These are phyloP conservation scores for Colletotrichum coccodes DNA, from an alignment of 2,329 filamentous ascomycete genomes.

Conservation along the genomic window DNA sequence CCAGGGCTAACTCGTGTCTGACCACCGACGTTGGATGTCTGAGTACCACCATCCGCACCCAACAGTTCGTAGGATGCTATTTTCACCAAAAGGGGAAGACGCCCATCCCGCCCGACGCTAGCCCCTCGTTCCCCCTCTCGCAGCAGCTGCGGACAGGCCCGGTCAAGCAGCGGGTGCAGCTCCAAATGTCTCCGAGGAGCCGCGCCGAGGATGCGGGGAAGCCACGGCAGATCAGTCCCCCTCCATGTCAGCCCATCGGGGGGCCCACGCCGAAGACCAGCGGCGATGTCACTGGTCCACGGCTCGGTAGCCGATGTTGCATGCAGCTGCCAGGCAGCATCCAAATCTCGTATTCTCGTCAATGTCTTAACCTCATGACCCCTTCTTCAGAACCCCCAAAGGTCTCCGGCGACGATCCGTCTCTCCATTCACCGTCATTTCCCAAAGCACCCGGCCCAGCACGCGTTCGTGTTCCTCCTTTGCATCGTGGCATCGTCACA, in stretches of 20 bases:
- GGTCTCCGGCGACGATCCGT: background rate
- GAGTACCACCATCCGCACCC: background rate
- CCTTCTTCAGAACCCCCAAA: background rate
- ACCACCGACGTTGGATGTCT: background rate
- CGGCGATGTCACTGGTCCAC: background rate
- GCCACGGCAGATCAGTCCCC: conserved; percentile 2
- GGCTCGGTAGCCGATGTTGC: conserved; percentile 1
- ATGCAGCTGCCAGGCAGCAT: conserved; percentile 14
- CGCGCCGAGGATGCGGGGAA: conserved; percentile 24
- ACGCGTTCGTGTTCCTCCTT: conserved; percentile 9
- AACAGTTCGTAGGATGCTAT: background rate
- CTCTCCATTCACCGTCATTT: background rate
- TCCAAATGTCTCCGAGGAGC: conserved; percentile 2
- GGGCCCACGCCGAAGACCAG: background rate
- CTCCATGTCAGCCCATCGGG: conserved; percentile 1
- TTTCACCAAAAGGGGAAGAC: background rate
- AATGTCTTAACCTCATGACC: conserved; percentile 3
- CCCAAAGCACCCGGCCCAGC: background rate
- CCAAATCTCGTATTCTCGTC: conserved; percentile 24
- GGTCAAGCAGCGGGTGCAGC: background rate
- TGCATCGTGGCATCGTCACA: background rate
- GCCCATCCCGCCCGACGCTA: conserved; percentile 8
- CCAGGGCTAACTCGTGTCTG: conserved; percentile 8
- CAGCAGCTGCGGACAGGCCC: background rate
- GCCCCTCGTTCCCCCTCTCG: background rate